Evolutionary conservation across 805 yeast species (phyloP), one percentile per base, ranked within the genome.

Genomic region (Suhomyces sp.): DNA sequence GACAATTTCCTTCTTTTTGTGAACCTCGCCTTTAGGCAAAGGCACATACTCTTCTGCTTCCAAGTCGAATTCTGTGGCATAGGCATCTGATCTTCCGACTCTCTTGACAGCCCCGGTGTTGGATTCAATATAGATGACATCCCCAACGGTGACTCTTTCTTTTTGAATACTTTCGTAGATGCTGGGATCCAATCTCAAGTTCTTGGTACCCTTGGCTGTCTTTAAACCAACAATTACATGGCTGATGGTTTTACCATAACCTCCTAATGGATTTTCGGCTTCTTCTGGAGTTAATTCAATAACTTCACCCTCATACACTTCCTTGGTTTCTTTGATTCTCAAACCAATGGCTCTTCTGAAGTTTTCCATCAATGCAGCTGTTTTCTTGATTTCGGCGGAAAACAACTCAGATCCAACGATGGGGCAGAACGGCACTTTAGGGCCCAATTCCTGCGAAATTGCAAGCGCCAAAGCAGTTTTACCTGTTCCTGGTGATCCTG

Each of bases 31-130:
- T 75, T 94, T 96, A 56, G 99, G 99, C 63, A 96, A 80, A 44
- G 99, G 97, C 22, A 94, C 98, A 71, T 94, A 94, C 73, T 94
- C 98, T 73, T 96, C 97, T 26, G 98, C 97, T 79, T 94, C 98
- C 55, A 96, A 82, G 72, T 94, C 99, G 63, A 92, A 94, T 74
- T 94, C 99, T 8, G 99, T 91, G 23, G 99, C 97, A 65, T 91
- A 91, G 0, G 97, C 97, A 70, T 94, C 98, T n/a, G 96, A 88
- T 70, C 99, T 83, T 50, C 99, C 99, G 24, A 94, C 96, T 65
- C 98, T 81, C 66, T 93, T 93, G 41, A 94, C 97, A 22, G 97
- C 90, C 42, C 99, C 99, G 13, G 97, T 93, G 66, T 96, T 93
- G 54, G 97, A 89, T 74, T 94, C 99, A 59, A 94, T 90, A 68